phyloP scores from a whole-genome alignment of 208 protist genomes.

The Kentomonas sorsogonicus region DNA sequence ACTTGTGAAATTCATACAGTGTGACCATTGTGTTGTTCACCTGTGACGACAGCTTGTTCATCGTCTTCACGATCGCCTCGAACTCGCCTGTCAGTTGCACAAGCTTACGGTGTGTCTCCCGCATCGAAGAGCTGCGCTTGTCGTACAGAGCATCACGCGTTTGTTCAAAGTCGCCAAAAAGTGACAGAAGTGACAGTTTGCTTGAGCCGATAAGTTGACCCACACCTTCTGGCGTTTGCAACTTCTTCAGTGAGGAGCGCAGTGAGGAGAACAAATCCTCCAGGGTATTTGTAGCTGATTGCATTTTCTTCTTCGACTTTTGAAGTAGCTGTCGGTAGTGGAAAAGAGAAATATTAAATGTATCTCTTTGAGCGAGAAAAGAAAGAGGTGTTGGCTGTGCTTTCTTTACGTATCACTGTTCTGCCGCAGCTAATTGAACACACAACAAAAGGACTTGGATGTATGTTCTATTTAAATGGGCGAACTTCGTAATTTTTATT shows the following conservation, averaged over 20 bases:
- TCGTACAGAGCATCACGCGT: slow-evolving; percentile 48
- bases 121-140: slow-evolving; percentile 25
- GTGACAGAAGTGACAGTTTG: slow-evolving; percentile 45
- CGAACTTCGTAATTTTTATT: no score
- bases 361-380: not conserved
- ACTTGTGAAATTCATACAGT: slow-evolving; percentile 38
- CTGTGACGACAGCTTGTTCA: slow-evolving; percentile 20
- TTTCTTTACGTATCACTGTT: no score
- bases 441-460: no score
- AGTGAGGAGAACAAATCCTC: slow-evolving; percentile 41
- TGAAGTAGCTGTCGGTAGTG: not conserved
- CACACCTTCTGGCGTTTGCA: slow-evolving; percentile 33
- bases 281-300: slow-evolving; percentile 9
- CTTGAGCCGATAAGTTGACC: slow-evolving; percentile 28
- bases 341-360: not conserved
- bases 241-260: slow-evolving; percentile 32
- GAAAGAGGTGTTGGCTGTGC: no score
- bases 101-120: slow-evolving; percentile 32
- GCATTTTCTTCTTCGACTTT: not conserved
- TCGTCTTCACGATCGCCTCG: slow-evolving; percentile 17
- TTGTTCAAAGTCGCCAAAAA: slow-evolving; percentile 55
- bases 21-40: slow-evolving; percentile 30
- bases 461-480: no score
- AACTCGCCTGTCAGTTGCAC: slow-evolving; percentile 42
- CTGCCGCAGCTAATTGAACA: no score